Conservation (phyloP, 495 filamentous ascomycete species). For the Terfezia claveryi region DNA sequence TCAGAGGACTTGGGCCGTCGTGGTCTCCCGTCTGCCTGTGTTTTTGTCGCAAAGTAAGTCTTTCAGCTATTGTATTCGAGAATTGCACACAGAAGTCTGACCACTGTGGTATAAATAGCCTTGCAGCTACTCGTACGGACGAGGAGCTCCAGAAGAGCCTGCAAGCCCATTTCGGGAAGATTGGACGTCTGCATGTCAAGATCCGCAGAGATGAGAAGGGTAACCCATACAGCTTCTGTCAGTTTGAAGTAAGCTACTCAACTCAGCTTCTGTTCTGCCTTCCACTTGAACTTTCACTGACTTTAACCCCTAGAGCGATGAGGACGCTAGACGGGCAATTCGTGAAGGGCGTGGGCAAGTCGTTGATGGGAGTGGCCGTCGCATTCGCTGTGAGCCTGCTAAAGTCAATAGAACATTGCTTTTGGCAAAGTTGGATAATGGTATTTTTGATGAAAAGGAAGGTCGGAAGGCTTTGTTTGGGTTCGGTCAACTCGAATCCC, state of each 20-base stretch:
- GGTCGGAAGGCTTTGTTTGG: conserved; percentile 12
- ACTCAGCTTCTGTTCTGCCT: not conserved
- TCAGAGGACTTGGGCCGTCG: conserved; percentile 12
- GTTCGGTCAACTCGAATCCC: conserved; percentile 13
- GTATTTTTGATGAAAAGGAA: conserved; percentile 7
- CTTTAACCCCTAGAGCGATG: conserved; percentile 7
- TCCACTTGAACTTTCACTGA: not conserved
- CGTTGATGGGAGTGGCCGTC: conserved; percentile 14
- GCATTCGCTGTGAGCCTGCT: conserved; percentile 17
- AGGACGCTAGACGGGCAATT: conserved; percentile 13
- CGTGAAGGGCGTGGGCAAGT: conserved; percentile 14
- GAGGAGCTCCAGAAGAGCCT: conserved; percentile 16
- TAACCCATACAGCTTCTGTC: conserved; percentile 19
- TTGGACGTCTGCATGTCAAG: conserved; percentile 15
- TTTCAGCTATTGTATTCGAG: not conserved
- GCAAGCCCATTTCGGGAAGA: conserved; percentile 13
- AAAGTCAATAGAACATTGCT: conserved; percentile 18
- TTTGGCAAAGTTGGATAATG: conserved; percentile 10
- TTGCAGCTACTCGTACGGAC: conserved; percentile 14
- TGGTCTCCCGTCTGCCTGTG: conserved; percentile 15
- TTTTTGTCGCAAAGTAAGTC: conserved; percentile 17
- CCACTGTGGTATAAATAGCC: conserved; percentile 3
- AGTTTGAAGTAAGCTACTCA: conserved; percentile 11
- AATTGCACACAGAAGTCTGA: not conserved
- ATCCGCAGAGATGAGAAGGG: conserved; percentile 17